A percentile compares a stretch with the other conserved stretches of the same genome.
These are phyloP conservation scores for Hypoxylon sp. DNA, from an alignment of 2,329 filamentous ascomycete species.

Conservation along the genomic window DNA sequence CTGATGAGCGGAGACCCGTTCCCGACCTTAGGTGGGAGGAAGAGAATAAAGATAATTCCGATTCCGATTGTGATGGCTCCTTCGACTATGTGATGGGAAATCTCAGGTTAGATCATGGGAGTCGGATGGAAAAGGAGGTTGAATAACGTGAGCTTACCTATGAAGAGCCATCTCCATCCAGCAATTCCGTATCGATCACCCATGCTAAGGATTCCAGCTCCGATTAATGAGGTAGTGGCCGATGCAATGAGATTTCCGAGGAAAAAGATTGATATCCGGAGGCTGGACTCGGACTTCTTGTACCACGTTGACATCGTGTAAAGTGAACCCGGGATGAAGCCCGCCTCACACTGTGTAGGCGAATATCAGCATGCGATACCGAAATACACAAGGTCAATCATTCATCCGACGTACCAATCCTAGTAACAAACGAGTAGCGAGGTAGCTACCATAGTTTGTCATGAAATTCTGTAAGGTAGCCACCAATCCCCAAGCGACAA, in stretches of 20 bases:
- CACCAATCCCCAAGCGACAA: slow-evolving; percentile 55
- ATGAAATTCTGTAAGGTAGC: slow-evolving; percentile 56
- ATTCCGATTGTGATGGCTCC: slow-evolving; percentile 53
- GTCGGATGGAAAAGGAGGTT: neutral
- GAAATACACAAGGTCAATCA: neutral
- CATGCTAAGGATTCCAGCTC: slow-evolving; percentile 64
- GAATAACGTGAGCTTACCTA: slow-evolving; percentile 55
- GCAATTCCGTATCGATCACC: slow-evolving; percentile 59
- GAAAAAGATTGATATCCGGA: slow-evolving; percentile 66
- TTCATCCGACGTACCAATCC: slow-evolving; percentile 54
- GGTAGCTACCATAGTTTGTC: slow-evolving; percentile 60
- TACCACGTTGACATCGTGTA: slow-evolving; percentile 69
- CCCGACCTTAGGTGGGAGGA: slow-evolving; percentile 58
- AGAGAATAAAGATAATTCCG: slow-evolving; percentile 58
- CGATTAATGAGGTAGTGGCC: slow-evolving; percentile 64
- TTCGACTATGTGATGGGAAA: slow-evolving; percentile 44
- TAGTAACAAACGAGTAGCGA: slow-evolving; percentile 61
- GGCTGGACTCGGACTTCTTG: slow-evolving; percentile 61
- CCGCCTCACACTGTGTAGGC: slow-evolving; percentile 59
- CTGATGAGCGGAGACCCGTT: slow-evolving; percentile 56
- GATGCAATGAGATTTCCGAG: slow-evolving; percentile 69
- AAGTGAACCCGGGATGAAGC: slow-evolving; percentile 67
- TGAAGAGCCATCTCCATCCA: slow-evolving; percentile 68
- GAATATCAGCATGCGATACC: slow-evolving; percentile 12
- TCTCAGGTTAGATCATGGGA: neutral